Evolutionary conservation across 805 yeast species (phyloP), one percentile per base, ranked within the genome.

Genomic region (Dipodascopsis uninucleata): DNA sequence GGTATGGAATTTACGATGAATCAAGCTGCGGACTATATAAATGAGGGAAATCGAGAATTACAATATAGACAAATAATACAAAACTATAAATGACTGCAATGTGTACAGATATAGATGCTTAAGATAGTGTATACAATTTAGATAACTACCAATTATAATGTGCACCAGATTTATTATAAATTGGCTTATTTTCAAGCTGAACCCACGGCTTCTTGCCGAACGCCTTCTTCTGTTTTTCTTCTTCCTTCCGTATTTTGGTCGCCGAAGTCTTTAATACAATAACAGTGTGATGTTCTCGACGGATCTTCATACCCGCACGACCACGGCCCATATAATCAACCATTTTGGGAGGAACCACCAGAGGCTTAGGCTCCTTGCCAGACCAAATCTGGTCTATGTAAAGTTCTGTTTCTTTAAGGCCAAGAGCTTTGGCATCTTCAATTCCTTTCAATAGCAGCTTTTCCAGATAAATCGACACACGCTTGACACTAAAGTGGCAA

Each of bases 311-410:
- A 62, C 97, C 97, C 17, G 77, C 72, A 65, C 96, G 78, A 53
- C 96, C 96, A 70, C 97, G 80, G 53, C 93, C 96, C 69, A 87
- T 88, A 61, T 75, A 73, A 57, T 90, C 96, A 7, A 79, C 65
- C 63, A 93, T 76, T 63, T 78, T 81, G 23, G 61, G 58, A 81
- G 83, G 79, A 40, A 67, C 60, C 17, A 95, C 96, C 3, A 12
- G 17, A 6, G 50, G 37, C 25, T 34, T 36, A 2, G 48, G 45
- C 64, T 90, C 97, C 45, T 88, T 80, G 32, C 96, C 97, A 22
- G 80, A 80, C 97, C 97, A 90, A 47, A 88, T 78, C 60, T 85
- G 85, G 34, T 81, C 77, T 45, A 90, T 75, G 58, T 82, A 85
- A 33, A 88, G 63, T 29, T 75, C 75, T 47, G 81, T 76, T 20